Evolutionary conservation across 2,329 filamentous ascomycete species (phyloP).

Genomic region (Fusarium sarcochroum): DNA sequence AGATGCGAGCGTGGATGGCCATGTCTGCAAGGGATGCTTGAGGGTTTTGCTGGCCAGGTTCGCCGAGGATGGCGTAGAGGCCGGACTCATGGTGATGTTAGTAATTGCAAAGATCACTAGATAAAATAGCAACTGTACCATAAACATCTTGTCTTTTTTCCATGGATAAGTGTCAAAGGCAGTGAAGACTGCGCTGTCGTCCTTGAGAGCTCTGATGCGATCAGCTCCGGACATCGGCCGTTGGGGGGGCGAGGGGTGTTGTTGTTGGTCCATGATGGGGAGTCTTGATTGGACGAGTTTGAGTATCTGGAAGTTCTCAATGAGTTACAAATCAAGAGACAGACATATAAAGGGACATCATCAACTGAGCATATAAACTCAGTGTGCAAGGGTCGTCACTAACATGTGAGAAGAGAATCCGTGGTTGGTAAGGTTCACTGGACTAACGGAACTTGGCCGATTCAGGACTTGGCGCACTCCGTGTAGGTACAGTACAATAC

Average conservation of each 20-base stretch:
- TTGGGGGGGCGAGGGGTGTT: slow-evolving; percentile 32
- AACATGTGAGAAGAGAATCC: slow-evolving; percentile 45
- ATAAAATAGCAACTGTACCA: slow-evolving; percentile 59
- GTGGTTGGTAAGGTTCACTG: slow-evolving; percentile 23
- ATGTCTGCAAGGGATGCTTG: slow-evolving; percentile 70
- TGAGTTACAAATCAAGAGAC: slow-evolving; percentile 14
- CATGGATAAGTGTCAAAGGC: slow-evolving; percentile 77
- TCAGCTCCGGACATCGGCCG: slow-evolving; percentile 51
- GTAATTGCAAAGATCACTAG: neutral
- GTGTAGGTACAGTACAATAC: neutral
- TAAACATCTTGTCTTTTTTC: slow-evolving; percentile 77
- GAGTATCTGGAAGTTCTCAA: neutral
- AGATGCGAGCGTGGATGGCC: slow-evolving; percentile 75
- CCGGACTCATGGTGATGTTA: slow-evolving; percentile 62
- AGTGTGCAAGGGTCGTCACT: slow-evolving; percentile 20
- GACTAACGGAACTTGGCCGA: slow-evolving; percentile 13
- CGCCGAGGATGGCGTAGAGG: slow-evolving; percentile 74
- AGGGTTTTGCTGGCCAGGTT: slow-evolving; percentile 57
- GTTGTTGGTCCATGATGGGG: slow-evolving; percentile 32
- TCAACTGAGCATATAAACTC: slow-evolving; percentile 13
- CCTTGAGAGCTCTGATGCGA: slow-evolving; percentile 57
- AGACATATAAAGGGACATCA: slow-evolving; percentile 1
- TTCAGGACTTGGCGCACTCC: slow-evolving; percentile 10
- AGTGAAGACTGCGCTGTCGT: slow-evolving; percentile 64
- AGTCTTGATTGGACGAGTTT: neutral